Percentiles rank a stretch among this genome's conserved stretches.
phyloP scores from a whole-genome alignment of 495 filamentous ascomycete species.

The Penicillium simplicissimum region DNA sequence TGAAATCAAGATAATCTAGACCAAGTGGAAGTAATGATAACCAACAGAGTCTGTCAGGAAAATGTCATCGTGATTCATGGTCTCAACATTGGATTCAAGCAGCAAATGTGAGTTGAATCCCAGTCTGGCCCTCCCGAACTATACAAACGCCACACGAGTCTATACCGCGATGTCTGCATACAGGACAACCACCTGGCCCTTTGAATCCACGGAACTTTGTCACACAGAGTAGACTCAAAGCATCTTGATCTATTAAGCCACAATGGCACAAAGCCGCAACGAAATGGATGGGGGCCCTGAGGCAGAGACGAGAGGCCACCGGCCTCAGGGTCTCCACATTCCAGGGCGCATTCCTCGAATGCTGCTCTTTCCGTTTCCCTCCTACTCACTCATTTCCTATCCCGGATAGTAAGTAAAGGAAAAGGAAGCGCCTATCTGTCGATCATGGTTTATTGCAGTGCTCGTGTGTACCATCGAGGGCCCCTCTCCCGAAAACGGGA shows the following conservation, averaged over 20 bases:
- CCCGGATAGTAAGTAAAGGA: conserved; percentile 3
- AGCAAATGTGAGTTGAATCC: background rate
- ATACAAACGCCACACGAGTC: background rate
- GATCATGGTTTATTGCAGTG: conserved; percentile 17
- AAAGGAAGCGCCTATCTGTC: background rate
- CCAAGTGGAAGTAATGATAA: background rate
- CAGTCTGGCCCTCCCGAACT: background rate
- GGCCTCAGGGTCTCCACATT: conserved; percentile 13
- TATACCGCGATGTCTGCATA: background rate
- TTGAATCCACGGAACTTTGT: background rate
- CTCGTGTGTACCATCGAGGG: background rate
- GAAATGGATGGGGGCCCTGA: background rate
- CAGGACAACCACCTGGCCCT: background rate
- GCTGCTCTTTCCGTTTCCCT: conserved; percentile 11
- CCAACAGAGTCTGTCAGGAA: background rate
- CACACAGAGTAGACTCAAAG: background rate
- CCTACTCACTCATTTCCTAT: background rate
- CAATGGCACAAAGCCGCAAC: background rate
- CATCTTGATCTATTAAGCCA: background rate
- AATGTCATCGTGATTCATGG: background rate
- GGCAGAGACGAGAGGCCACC: background rate
- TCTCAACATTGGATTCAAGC: too few species aligned
- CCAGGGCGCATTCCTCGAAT: conserved; percentile 19
- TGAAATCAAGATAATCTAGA: background rate
- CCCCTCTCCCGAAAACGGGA: conserved; percentile 23